A percentile compares a stretch with the other conserved stretches of the same genome.
These are phyloP conservation scores for Lichtheimia ornata DNA, from an alignment of 371 early-diverging fungal genomes.

Conservation along the genomic window DNA sequence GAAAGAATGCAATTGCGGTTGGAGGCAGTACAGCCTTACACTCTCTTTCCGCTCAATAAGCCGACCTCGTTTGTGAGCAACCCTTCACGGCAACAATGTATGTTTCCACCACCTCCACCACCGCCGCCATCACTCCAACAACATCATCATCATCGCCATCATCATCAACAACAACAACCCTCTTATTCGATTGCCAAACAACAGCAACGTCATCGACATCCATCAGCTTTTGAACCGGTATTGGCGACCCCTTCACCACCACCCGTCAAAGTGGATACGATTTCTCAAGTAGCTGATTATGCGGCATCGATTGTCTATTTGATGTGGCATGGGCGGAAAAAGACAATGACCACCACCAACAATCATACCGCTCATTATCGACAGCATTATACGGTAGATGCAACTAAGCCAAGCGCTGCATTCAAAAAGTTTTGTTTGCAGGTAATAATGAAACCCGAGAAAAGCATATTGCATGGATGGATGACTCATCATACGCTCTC, in stretches of 20 bases:
- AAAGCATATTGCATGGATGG: no score
- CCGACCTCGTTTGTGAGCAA: conserved; percentile 8
- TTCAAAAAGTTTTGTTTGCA: conserved; percentile 63
- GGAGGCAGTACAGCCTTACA: conserved; percentile 23
- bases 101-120: conserved; percentile 8
- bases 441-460: conserved; percentile 21
- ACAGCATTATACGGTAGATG: conserved; percentile 22
- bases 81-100: not conserved
- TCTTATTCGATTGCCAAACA: not conserved
- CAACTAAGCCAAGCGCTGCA: conserved; percentile 56
- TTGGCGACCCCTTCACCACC: conserved; percentile 9
- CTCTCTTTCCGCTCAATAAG: conserved; percentile 24
- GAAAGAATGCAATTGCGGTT: conserved; percentile 19
- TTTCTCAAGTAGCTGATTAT: conserved; percentile 58
- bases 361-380: conserved; percentile 4
- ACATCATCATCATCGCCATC: not conserved
- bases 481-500: not conserved
- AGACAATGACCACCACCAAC: conserved; percentile 10
- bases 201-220: conserved; percentile 1
- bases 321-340: conserved; percentile 62
- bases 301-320: conserved; percentile 64
- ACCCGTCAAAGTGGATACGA: not conserved
- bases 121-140: not conserved
- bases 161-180: not conserved
- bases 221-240: conserved; percentile 16